Evolutionary conservation across 331 rosid species (phyloP).

Genomic region (Erythrophleum ivorense): DNA sequence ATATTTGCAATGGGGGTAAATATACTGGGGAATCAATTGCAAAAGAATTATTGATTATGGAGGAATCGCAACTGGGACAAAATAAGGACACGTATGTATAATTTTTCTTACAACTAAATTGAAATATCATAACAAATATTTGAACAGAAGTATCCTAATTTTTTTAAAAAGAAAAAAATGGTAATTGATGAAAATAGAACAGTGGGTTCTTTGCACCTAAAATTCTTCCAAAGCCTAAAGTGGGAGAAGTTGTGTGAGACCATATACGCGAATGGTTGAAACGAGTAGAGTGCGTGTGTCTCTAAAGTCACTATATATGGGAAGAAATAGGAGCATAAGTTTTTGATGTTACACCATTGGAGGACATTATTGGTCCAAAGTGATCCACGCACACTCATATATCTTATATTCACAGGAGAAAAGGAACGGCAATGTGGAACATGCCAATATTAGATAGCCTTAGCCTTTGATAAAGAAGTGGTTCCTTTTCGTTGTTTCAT

Average conservation of each 20-base stretch:
- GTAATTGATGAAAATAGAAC: neutral
- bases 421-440: neutral
- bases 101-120: too few relatives aligned
- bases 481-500: neutral
- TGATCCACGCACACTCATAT: neutral
- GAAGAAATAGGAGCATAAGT: neutral
- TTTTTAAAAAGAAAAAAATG: neutral
- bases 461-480: neutral
- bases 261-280: neutral
- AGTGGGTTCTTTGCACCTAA: neutral
- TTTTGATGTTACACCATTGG: conserved; percentile 7
- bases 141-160: neutral
- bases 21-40: too few relatives aligned
- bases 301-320: neutral
- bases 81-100: too few relatives aligned
- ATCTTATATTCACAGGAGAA: neutral
- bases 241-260: neutral
- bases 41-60: too few relatives aligned
- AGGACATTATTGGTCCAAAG: conserved; percentile 5
- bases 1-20: too few relatives aligned
- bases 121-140: neutral
- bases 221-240: neutral
- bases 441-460: neutral
- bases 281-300: conserved; percentile 28
- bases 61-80: too few relatives aligned